phyloP scores from a whole-genome alignment of 1,284 basidiomycete species.

The Pseudozyma thailandica region DNA sequence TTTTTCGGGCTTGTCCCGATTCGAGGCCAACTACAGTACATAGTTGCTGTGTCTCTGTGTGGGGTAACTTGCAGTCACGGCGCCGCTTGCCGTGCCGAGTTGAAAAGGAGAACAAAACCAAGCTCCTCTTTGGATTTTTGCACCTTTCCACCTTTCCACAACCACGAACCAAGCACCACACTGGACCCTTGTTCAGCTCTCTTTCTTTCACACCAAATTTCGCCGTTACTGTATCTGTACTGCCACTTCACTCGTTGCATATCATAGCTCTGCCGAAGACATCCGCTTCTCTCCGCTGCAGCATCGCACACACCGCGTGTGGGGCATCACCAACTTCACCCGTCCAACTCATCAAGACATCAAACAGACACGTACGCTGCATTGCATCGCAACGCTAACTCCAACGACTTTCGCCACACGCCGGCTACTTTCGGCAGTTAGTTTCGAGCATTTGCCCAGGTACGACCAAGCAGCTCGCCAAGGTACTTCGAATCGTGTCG shows the following conservation, averaged over 20 bases:
- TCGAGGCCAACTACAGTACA: not conserved
- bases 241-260: not conserved
- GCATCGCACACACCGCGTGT: slow-evolving; percentile 2
- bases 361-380: not conserved
- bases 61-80: not conserved
- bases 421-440: not conserved
- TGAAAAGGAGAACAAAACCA: slow-evolving; percentile 1
- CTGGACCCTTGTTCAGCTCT: slow-evolving; percentile 3
- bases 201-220: not conserved
- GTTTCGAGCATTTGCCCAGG: slow-evolving; percentile 20
- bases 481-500: slow-evolving; percentile 22
- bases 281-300: slow-evolving; percentile 18
- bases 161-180: not conserved
- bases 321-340: too few species aligned
- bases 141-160: slow-evolving; percentile 27
- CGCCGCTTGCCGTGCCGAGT: not conserved
- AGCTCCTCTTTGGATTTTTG: slow-evolving; percentile 17
- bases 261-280: not conserved
- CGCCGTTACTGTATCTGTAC: not conserved
- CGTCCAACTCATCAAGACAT: too few species aligned
- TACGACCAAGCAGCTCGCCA: slow-evolving; percentile 24
- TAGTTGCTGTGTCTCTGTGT: not conserved
- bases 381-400: not conserved
- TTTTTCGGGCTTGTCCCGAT: not conserved
- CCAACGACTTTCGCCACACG: not conserved